Evolutionary conservation across 805 yeast genomes (phyloP), one percentile per base, ranked within the genome.

Genomic region (Wickerhamomyces ciferrii): DNA sequence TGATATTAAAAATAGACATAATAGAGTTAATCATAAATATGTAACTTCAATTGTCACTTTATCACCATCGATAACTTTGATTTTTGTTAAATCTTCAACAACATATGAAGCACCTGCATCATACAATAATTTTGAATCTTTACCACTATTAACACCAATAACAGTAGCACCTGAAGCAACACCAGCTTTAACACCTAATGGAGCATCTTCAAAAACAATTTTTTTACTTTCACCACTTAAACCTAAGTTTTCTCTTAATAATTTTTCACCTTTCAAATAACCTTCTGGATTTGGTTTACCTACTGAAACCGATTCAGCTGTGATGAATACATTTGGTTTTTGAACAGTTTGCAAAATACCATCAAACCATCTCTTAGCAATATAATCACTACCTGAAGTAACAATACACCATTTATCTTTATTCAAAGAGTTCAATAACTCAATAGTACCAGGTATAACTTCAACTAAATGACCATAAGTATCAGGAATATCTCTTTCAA

Each of bases 251-350:
- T 63, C 61, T 57, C 69, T 63, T 51, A 87, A 83, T 59, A 71
- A 66, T 57, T 75, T 73, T 11, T 58, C 61, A 46, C 63, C 63
- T 41, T 39, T 52, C 19, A 56, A 36, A 71, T 87, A 88, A 45
- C 95, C 95, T 72, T 83, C 83, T 29, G 96, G 96, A 67, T 86
- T 77, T 41, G 96, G 96, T 74, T 87, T 88, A 63, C 96, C 96
- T 61, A 76, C 74, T 47, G 77, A 69, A 53, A 87, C 94, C 69
- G 79, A 81, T 67, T 83, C 91, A 41, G 95, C 95, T 37, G 94
- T 84, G 61, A 88, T 83, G 70, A 88, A 88, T 41, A 80, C 76
- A 54, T 83, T 79, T 43, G 96, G 96, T 63, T 74, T 71, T 46
- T 74, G 72, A 44, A 74, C 68, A 43, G 76, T 75, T 61, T 86